These are phyloP conservation scores for Stephanodiscus triporus DNA, from an alignment of 108 stramenopile genomes.

Conservation along the genomic window DNA sequence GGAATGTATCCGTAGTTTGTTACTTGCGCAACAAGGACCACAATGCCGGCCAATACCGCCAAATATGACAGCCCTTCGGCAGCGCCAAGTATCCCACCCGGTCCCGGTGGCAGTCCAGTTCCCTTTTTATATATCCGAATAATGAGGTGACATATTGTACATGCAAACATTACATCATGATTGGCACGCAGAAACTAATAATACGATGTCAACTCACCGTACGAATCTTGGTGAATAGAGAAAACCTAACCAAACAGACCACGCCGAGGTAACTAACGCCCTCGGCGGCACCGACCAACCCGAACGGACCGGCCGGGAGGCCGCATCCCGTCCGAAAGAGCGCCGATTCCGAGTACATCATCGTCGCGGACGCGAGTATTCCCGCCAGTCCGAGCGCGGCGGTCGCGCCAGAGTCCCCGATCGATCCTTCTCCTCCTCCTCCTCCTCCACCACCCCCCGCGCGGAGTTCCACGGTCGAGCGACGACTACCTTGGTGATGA, in stretches of 20 bases:
- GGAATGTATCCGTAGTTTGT: constrained; percentile 82
- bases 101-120: constrained; percentile 70
- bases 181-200: background rate
- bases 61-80: constrained; percentile 74
- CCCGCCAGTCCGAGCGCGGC: constrained; percentile 55
- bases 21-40: constrained; percentile 69
- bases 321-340: constrained; percentile 78
- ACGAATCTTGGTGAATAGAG: constrained; percentile 57
- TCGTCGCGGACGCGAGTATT: constrained; percentile 52
- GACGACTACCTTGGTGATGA: too few relatives aligned
- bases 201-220: constrained; percentile 39
- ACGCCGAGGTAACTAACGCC: constrained; percentile 71
- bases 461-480: background rate
- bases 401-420: constrained; percentile 23
- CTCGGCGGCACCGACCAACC: constrained; percentile 65
- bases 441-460: too few relatives aligned
- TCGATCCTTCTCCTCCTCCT: too few relatives aligned
- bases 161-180: too few relatives aligned
- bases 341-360: constrained; percentile 67
- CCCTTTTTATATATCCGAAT: too few relatives aligned
- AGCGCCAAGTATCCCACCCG: constrained; percentile 65
- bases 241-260: constrained; percentile 54
- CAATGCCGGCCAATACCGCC: constrained; percentile 62
- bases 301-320: constrained; percentile 75
- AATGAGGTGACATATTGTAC: too few relatives aligned